phyloP scores from a whole-genome alignment of 2,329 filamentous ascomycete species.

The Gremmenia infestans region DNA sequence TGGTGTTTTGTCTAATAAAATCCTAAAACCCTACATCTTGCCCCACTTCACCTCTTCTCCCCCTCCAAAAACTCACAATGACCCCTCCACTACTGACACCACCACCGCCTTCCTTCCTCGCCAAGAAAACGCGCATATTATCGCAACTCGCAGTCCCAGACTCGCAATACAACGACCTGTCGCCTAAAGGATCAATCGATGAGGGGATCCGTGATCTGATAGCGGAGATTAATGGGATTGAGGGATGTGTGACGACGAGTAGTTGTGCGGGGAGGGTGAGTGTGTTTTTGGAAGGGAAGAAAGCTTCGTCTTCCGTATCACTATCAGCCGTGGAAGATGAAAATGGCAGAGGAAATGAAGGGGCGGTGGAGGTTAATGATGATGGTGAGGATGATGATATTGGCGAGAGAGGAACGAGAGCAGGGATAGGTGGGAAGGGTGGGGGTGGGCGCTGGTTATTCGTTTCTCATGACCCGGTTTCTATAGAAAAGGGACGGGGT shows the following conservation, averaged over 20 bases:
- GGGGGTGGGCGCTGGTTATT: constrained; percentile 80
- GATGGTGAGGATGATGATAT: background rate
- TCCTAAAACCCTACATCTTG: background rate
- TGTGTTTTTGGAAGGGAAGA: constrained; percentile 79
- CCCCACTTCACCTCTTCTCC: background rate
- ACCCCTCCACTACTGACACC: background rate
- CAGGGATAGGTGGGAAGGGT: constrained; percentile 76
- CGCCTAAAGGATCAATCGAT: constrained; percentile 86
- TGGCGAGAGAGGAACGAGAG: constrained; percentile 18
- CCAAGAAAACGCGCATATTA: constrained; percentile 70
- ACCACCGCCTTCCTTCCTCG: constrained; percentile 40
- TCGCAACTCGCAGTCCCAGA: constrained; percentile 63
- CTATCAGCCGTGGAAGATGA: background rate
- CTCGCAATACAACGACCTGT: constrained; percentile 72
- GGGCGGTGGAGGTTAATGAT: constrained; percentile 14
- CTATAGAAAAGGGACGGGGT: constrained; percentile 19
- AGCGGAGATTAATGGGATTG: constrained; percentile 66
- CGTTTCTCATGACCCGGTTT: constrained; percentile 75
- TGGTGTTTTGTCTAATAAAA: too few species aligned
- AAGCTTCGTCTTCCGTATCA: constrained; percentile 22
- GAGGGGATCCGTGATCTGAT: constrained; percentile 73
- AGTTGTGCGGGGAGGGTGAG: constrained; percentile 86
- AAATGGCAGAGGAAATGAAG: background rate
- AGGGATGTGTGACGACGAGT: constrained; percentile 83
- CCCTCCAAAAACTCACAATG: background rate